phyloP scores from a whole-genome alignment of 768 basidiomycete species.

The Tubosaeta brunneosetosa region DNA sequence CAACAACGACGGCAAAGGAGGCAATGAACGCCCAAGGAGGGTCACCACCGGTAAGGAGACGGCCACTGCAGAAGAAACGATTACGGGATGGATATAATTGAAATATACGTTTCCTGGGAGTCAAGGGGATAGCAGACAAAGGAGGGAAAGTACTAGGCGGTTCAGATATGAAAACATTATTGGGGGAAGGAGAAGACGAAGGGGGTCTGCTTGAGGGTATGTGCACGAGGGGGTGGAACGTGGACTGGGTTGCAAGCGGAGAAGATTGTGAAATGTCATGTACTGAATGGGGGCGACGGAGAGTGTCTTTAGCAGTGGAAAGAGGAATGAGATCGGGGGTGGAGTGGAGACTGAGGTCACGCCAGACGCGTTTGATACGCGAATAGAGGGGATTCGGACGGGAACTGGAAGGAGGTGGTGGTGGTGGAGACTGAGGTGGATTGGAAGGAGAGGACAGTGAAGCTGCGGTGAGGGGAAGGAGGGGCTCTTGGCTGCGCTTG shows the following conservation, averaged over 20 bases:
- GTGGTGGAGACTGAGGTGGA: background rate
- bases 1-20: constrained; percentile 55
- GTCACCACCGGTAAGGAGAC: constrained; percentile 80
- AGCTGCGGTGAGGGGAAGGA: constrained; percentile 48
- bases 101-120: constrained; percentile 47
- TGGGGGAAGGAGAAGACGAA: constrained; percentile 27
- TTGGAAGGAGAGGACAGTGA: background rate
- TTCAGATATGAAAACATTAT: constrained; percentile 25
- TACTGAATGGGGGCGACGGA: constrained; percentile 8
- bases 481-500: constrained; percentile 70
- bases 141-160: constrained; percentile 30
- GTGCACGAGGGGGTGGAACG: constrained; percentile 22
- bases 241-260: constrained; percentile 8
- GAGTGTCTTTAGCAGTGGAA: background rate
- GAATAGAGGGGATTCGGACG: constrained; percentile 6
- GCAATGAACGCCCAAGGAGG: constrained; percentile 75
- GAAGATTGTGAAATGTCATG: constrained; percentile 6
- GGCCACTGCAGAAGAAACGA: constrained; percentile 68
- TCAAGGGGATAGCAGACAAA: constrained; percentile 32
- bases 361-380: constrained; percentile 57
- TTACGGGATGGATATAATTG: constrained; percentile 69
- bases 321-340: constrained; percentile 29
- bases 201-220: constrained; percentile 20
- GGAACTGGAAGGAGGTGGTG: background rate
- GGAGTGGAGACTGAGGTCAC: constrained; percentile 51